phyloP scores from a whole-genome alignment of 768 basidiomycete species.

The Amanita polypyramis region DNA sequence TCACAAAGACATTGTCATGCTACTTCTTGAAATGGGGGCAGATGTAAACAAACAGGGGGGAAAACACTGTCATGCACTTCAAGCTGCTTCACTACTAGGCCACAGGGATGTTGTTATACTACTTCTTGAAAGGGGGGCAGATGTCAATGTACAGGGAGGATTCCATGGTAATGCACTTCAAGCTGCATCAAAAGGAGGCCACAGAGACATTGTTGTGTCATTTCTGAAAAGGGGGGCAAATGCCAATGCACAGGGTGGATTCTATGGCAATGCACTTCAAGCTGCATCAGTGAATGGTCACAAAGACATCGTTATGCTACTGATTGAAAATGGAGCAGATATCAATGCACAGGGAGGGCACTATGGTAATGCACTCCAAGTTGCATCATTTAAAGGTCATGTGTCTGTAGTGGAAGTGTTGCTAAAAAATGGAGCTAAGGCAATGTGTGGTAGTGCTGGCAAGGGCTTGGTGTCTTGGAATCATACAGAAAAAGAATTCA shows the following conservation, averaged over 20 bases:
- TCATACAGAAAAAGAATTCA: no score
- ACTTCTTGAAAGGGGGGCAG: no score
- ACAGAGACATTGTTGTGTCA: neutral
- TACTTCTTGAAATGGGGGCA: neutral
- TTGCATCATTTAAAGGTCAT: no score
- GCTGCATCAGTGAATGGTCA: neutral
- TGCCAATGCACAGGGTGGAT: neutral
- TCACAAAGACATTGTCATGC: no score
- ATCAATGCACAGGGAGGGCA: neutral
- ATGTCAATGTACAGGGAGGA: neutral
- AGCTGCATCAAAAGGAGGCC: neutral
- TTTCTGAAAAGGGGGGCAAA: neutral
- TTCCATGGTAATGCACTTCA: no score
- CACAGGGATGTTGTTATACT: neutral
- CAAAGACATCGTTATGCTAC: neutral
- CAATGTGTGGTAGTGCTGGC: no score
- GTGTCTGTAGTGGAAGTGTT: no score
- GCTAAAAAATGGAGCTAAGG: no score
- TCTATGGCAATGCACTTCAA: neutral
- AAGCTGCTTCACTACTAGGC: neutral
- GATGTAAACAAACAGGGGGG: neutral
- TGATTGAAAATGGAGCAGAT: neutral
- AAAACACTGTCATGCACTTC: neutral
- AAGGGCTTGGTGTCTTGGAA: no score
- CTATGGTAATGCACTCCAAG: no score